Conservation (phyloP, 306 rosid species). For the Vigna nakashimae region DNA sequence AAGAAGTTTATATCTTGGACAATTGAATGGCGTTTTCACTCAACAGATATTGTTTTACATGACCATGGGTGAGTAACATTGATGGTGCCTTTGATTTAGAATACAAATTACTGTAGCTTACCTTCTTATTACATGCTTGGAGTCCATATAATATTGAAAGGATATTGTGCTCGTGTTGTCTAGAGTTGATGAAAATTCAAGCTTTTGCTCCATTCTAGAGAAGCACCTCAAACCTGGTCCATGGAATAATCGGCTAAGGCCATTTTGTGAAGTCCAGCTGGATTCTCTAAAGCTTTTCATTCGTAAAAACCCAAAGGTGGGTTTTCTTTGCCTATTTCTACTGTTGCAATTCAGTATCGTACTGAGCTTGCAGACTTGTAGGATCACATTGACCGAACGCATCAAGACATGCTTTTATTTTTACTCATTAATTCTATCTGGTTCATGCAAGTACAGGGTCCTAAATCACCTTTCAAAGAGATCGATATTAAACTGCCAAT, state of each 20-base stretch:
- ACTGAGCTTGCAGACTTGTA: background rate
- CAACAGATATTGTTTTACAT: conserved; percentile 60
- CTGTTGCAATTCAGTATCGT: conserved; percentile 21
- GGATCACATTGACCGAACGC: background rate
- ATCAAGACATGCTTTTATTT: background rate
- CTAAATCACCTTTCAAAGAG: conserved; percentile 70
- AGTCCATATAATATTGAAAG: conserved; percentile 27
- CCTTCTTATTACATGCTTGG: conserved; percentile 26
- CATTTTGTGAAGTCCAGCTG: conserved; percentile 61
- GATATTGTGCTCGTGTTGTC: conserved; percentile 39
- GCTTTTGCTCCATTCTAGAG: conserved; percentile 60
- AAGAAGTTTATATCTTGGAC: conserved; percentile 86
- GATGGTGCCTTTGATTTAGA: conserved; percentile 6
- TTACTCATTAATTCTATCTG: conserved; percentile 24
- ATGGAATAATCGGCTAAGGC: conserved; percentile 71
- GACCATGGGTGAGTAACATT: conserved; percentile 79
- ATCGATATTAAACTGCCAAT: conserved; percentile 73
- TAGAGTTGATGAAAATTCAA: conserved; percentile 73
- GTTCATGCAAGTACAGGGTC: conserved; percentile 60
- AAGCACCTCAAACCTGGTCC: conserved; percentile 82
- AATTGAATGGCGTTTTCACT: conserved; percentile 84
- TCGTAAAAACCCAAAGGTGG: conserved; percentile 75
- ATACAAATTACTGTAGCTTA: background rate
- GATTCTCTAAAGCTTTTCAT: conserved; percentile 78
- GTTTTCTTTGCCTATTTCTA: conserved; percentile 35